These are phyloP conservation scores for Geosmithia putterillii DNA, from an alignment of 2,329 filamentous ascomycete genomes.

Conservation along the genomic window DNA sequence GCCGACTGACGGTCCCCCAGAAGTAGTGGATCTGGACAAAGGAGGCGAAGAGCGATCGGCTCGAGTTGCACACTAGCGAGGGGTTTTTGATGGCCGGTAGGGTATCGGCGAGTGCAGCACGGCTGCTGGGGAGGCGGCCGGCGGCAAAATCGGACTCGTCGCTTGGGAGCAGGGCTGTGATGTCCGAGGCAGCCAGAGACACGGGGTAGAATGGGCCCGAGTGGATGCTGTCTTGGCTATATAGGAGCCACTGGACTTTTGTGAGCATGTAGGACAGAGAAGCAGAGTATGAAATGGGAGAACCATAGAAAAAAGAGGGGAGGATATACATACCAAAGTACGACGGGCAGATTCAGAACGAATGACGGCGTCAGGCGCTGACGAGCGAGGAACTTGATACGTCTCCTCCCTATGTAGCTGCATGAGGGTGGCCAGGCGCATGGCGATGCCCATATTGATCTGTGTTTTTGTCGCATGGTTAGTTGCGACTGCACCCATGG, in stretches of 20 bases:
- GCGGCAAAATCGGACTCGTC: conserved; percentile 38
- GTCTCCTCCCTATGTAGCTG: conserved; percentile 43
- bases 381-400: conserved; percentile 29
- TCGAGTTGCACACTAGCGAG: conserved; percentile 24
- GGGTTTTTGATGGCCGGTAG: conserved; percentile 35
- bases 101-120: conserved; percentile 41
- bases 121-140: conserved; percentile 31
- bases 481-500: too few relatives aligned
- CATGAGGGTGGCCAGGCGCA: conserved; percentile 43
- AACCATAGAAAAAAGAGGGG: not conserved
- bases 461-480: conserved; percentile 11
- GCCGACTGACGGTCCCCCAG: conserved; percentile 39
- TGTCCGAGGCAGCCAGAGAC: conserved; percentile 37
- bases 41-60: conserved; percentile 40
- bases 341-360: conserved; percentile 42
- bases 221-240: conserved; percentile 45
- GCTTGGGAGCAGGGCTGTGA: conserved; percentile 40
- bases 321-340: conserved; percentile 33
- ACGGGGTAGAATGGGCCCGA: conserved; percentile 38
- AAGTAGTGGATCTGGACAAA: conserved; percentile 42
- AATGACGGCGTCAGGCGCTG: conserved; percentile 30
- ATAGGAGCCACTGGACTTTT: conserved; percentile 39
- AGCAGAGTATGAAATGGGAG: not conserved
- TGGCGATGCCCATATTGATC: conserved; percentile 44
- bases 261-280: not conserved